Conservation (phyloP, 495 filamentous ascomycete genomes). For the Lepraria neglecta region DNA sequence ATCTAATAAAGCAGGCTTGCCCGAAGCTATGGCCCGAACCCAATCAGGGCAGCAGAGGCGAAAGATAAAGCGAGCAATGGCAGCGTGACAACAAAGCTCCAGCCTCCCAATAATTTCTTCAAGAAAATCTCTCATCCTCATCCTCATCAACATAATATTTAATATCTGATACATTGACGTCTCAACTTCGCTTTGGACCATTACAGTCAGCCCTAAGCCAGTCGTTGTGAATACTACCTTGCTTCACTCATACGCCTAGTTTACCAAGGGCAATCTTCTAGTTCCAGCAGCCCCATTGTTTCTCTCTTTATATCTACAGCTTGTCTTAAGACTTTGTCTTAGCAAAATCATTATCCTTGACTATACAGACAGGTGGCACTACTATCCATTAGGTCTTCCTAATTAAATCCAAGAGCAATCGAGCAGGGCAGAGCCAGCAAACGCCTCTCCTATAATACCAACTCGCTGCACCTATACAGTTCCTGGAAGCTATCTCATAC, state of each 20-base stretch:
- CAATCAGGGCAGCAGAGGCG: slow-evolving; percentile 16
- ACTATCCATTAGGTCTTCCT: not conserved
- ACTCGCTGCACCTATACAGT: not conserved
- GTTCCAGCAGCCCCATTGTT: not conserved
- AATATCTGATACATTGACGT: not conserved
- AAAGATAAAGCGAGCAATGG: slow-evolving; percentile 6
- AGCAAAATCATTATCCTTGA: not conserved
- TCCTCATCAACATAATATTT: no score
- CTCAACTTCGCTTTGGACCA: not conserved
- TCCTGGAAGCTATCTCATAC: not conserved
- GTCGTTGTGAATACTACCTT: not conserved
- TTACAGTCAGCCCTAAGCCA: not conserved
- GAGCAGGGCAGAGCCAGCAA: not conserved
- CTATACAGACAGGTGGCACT: not conserved
- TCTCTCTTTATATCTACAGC: not conserved
- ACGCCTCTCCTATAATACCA: not conserved
- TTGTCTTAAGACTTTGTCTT: not conserved
- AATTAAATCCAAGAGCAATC: not conserved
- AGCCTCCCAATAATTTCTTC: not conserved
- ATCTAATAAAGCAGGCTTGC: slow-evolving; percentile 14
- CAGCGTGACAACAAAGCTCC: slow-evolving; percentile 16
- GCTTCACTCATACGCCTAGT: not conserved
- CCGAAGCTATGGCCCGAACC: not conserved
- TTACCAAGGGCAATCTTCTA: not conserved
- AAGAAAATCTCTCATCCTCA: not conserved